Evolutionary conservation across 2,329 filamentous ascomycete genomes (phyloP).

Genomic region (Verticillium nonalfalfae): DNA sequence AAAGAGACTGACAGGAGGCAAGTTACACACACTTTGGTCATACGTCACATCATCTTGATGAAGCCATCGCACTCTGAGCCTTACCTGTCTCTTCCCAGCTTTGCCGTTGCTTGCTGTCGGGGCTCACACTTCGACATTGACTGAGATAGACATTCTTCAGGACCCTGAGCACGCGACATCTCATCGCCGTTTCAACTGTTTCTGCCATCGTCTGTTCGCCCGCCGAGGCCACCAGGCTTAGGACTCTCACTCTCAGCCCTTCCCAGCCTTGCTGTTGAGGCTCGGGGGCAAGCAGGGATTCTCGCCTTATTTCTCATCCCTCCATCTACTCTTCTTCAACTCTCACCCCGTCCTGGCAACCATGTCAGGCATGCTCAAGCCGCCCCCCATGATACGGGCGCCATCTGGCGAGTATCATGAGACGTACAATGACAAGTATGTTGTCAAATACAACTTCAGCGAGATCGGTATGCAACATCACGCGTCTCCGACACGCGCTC

Average conservation of each 20-base stretch:
- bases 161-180: background rate
- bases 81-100: background rate
- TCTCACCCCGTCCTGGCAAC: background rate
- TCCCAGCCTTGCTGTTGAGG: background rate
- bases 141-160: background rate
- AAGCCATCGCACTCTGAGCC: background rate
- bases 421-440: conserved; percentile 30
- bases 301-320: background rate
- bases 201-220: background rate
- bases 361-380: background rate
- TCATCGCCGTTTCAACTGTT: background rate
- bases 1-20: background rate
- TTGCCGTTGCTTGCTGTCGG: background rate
- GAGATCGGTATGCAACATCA: conserved; percentile 18
- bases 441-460: conserved; percentile 30
- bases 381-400: background rate
- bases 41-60: background rate
- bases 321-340: background rate
- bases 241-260: background rate
- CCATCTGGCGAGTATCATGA: background rate
- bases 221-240: background rate
- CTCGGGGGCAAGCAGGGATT: background rate
- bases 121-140: background rate
- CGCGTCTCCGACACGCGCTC: background rate
- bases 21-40: background rate